Evolutionary conservation across 441 rosid genomes (phyloP).

Genomic region (Biscutella auriculata): DNA sequence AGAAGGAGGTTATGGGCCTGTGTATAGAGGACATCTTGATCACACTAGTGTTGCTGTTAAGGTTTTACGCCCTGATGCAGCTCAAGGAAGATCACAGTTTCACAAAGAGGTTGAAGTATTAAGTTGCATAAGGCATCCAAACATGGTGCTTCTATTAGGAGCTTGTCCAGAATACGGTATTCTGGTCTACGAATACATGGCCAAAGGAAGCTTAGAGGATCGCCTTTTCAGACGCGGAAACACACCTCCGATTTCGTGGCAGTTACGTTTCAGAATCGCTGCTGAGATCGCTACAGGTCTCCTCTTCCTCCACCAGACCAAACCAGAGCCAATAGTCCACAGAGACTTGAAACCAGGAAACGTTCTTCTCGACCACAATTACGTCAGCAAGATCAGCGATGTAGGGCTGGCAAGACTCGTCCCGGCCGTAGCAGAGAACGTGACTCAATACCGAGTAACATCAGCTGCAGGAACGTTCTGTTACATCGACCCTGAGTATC

Average conservation of each 20-base stretch:
- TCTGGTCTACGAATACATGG: constrained; percentile 62
- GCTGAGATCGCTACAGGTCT: constrained; percentile 51
- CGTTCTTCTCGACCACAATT: constrained; percentile 50
- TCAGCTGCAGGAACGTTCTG: constrained; percentile 62
- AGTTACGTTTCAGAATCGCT: constrained; percentile 52
- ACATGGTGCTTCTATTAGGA: constrained; percentile 66
- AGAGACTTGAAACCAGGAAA: constrained; percentile 67
- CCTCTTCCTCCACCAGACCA: constrained; percentile 56
- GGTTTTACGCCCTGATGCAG: constrained; percentile 59
- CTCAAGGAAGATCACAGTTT: constrained; percentile 60
- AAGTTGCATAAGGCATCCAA: constrained; percentile 63
- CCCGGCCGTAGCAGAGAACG: constrained; percentile 47
- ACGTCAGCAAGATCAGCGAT: constrained; percentile 59
- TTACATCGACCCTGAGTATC: constrained; percentile 71
- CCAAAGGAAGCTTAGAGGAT: constrained; percentile 58
- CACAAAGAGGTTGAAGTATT: constrained; percentile 62
- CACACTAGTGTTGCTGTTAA: constrained; percentile 55
- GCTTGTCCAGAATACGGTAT: constrained; percentile 67
- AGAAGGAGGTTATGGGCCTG: constrained; percentile 70
- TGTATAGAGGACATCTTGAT: constrained; percentile 44
- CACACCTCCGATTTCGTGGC: constrained; percentile 47
- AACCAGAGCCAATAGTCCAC: constrained; percentile 71
- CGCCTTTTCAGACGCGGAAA: constrained; percentile 31
- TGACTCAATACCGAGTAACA: constrained; percentile 36
- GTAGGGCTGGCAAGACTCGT: constrained; percentile 60